Conservation (phyloP, 768 basidiomycete species). For the Leccinum arenicola region DNA sequence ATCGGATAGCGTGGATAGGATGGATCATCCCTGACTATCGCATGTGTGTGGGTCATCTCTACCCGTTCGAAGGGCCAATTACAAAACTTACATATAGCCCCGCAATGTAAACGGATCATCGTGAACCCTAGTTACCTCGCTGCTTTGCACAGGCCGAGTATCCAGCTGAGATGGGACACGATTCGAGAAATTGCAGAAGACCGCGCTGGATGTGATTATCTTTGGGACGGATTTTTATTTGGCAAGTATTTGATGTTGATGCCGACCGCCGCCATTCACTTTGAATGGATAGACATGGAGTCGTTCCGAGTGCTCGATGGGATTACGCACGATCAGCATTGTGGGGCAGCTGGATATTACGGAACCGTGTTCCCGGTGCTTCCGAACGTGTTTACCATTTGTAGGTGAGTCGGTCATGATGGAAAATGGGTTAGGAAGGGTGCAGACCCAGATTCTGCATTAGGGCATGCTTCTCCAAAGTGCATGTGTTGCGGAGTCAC, state of each 20-base stretch:
- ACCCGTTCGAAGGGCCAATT: neutral
- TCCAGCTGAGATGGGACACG: conserved; percentile 37
- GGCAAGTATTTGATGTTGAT: neutral
- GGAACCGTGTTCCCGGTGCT: conserved; percentile 47
- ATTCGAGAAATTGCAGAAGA: neutral
- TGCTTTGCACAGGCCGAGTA: conserved; percentile 45
- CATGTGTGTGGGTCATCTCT: neutral
- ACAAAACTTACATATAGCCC: conserved; percentile 32
- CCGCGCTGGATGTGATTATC: neutral
- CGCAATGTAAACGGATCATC: conserved; percentile 61
- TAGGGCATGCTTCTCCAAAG: conserved; percentile 3
- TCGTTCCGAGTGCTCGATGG: neutral
- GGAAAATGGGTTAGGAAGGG: neutral
- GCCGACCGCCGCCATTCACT: neutral
- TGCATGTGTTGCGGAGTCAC: neutral
- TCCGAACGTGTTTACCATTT: neutral
- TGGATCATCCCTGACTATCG: conserved; percentile 1
- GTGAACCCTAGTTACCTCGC: conserved; percentile 47
- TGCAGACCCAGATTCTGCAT: neutral
- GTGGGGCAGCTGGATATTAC: conserved; percentile 36
- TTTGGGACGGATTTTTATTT: conserved; percentile 8
- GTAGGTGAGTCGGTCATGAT: neutral
- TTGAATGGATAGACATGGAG: neutral
- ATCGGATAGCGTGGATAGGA: neutral
- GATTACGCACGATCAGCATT: neutral